phyloP scores from a whole-genome alignment of 2,329 filamentous ascomycete genomes.

The Bisporella sp. region DNA sequence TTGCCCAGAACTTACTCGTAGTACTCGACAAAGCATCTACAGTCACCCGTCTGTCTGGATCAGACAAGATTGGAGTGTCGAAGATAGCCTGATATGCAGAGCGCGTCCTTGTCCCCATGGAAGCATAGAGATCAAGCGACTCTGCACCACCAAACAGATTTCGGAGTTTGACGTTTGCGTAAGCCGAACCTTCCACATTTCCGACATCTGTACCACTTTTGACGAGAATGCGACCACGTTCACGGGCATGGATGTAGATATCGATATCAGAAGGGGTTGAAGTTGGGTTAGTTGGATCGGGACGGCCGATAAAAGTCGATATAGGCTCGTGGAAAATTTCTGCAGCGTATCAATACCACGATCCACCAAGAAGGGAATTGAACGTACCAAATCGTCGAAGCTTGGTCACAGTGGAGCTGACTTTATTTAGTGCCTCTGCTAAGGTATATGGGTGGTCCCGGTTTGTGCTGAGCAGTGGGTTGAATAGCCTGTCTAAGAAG shows the following conservation, averaged over 20 bases:
- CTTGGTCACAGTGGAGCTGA: slow-evolving; percentile 65
- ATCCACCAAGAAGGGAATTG: not conserved
- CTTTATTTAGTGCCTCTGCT: slow-evolving; percentile 66
- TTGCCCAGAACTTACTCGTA: slow-evolving; percentile 86
- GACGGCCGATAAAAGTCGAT: slow-evolving; percentile 73
- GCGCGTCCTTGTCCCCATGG: slow-evolving; percentile 80
- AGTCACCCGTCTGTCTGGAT: slow-evolving; percentile 74
- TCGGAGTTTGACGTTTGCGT: slow-evolving; percentile 77
- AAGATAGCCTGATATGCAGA: slow-evolving; percentile 87
- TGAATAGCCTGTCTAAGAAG: slow-evolving; percentile 78
- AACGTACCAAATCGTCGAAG: slow-evolving; percentile 72
- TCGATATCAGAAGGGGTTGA: slow-evolving; percentile 73
- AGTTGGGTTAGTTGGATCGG: slow-evolving; percentile 60
- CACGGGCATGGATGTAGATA: slow-evolving; percentile 68
- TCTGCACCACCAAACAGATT: slow-evolving; percentile 96
- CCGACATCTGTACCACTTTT: slow-evolving; percentile 94
- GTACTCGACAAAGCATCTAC: slow-evolving; percentile 76
- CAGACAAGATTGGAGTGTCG: slow-evolving; percentile 73
- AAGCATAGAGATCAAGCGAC: slow-evolving; percentile 78
- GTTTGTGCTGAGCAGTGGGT: slow-evolving; percentile 66
- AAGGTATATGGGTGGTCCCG: slow-evolving; percentile 66
- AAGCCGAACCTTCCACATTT: slow-evolving; percentile 89
- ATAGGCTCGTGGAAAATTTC: slow-evolving; percentile 85
- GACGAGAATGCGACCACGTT: slow-evolving; percentile 76
- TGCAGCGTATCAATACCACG: slow-evolving; percentile 29